phyloP scores from a whole-genome alignment of 257 asterid genomes.

The Knoxia roxburghii region DNA sequence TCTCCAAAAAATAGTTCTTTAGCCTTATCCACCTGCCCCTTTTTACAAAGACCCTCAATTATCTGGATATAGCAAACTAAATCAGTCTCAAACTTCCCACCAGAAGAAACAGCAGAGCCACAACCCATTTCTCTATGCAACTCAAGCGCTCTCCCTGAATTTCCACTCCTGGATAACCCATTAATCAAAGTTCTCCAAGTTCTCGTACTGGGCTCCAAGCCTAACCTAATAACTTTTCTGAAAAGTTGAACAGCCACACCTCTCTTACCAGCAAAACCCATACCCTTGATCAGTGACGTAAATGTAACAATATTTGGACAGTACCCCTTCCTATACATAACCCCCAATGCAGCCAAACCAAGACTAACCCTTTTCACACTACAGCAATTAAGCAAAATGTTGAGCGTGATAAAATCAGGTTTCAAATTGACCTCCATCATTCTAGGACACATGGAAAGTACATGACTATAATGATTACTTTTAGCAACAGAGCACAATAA shows the following conservation, averaged over 20 bases:
- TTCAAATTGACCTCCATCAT: constrained; percentile 32
- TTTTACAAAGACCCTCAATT: constrained; percentile 60
- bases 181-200: constrained; percentile 61
- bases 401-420: constrained; percentile 51
- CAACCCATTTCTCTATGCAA: constrained; percentile 42
- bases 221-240: constrained; percentile 41
- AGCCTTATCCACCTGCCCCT: constrained; percentile 49
- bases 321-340: constrained; percentile 52
- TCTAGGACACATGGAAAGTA: constrained; percentile 36
- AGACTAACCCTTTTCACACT: constrained; percentile 31
- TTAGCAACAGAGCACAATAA: constrained; percentile 43
- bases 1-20: constrained; percentile 46
- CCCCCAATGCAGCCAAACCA: constrained; percentile 58
- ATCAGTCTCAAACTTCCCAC: constrained; percentile 36
- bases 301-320: constrained; percentile 44
- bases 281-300: constrained; percentile 57
- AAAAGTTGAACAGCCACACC: constrained; percentile 47
- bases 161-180: constrained; percentile 65
- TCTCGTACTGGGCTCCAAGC: constrained; percentile 35
- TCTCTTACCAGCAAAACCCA: constrained; percentile 41
- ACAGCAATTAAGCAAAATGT: constrained; percentile 56
- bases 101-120: constrained; percentile 29
- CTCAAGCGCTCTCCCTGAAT: constrained; percentile 46
- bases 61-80: constrained; percentile 50
- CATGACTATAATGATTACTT: constrained; percentile 32